Conservation (phyloP, 768 basidiomycete genomes). For the Chiua virens region DNA sequence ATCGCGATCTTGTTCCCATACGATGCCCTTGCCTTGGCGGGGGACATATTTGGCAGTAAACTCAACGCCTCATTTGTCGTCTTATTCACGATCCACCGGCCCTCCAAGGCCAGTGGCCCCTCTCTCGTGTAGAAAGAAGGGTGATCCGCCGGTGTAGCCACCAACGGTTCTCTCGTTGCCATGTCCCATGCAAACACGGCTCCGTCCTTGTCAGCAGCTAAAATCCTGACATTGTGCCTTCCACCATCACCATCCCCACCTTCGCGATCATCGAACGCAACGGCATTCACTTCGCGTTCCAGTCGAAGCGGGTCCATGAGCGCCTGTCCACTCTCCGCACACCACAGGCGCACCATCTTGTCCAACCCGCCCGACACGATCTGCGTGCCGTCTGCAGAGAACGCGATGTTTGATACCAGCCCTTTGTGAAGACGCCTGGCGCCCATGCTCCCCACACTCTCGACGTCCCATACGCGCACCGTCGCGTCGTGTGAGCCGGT, state of each 20-base stretch:
- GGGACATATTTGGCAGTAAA: conserved; percentile 32
- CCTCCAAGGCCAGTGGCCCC: conserved; percentile 16
- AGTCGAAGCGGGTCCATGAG: conserved; percentile 21
- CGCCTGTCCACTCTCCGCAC: conserved; percentile 18
- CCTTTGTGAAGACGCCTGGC: conserved; percentile 25
- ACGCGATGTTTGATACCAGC: conserved; percentile 26
- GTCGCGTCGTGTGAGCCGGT: conserved; percentile 27
- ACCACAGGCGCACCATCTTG: conserved; percentile 32
- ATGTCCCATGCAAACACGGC: conserved; percentile 29
- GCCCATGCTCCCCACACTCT: conserved; percentile 29
- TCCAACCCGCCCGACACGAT: conserved; percentile 33
- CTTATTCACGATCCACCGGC: conserved; percentile 26
- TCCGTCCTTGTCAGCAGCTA: conserved; percentile 24
- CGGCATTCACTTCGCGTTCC: conserved; percentile 16
- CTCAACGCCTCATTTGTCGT: conserved; percentile 11
- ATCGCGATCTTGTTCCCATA: conserved; percentile 22
- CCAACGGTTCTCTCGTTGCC: conserved; percentile 18
- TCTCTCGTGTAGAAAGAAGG: conserved; percentile 5
- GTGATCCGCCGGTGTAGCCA: conserved; percentile 20
- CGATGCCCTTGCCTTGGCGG: conserved; percentile 22
- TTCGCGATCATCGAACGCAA: conserved; percentile 24
- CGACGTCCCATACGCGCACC: conserved; percentile 33
- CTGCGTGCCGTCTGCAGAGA: conserved; percentile 27
- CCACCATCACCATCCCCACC: not conserved
- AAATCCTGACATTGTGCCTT: conserved; percentile 8